These are phyloP conservation scores for Neurospora sublineolata DNA, from an alignment of 495 filamentous ascomycete genomes.

Conservation along the genomic window DNA sequence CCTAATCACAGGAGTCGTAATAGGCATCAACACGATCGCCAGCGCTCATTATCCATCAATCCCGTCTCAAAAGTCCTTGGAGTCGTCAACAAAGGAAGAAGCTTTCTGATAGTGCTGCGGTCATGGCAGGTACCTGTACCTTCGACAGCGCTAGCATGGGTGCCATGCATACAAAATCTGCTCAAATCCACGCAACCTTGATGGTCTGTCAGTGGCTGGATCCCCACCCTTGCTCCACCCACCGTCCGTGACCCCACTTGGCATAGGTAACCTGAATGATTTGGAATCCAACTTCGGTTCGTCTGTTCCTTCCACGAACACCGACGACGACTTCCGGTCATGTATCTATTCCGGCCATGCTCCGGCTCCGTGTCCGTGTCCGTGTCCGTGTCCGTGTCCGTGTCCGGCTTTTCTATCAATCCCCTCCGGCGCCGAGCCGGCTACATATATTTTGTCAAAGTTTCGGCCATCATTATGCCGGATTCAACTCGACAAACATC, in stretches of 20 bases:
- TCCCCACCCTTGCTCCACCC: neutral
- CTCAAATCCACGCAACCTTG: constrained; percentile 19
- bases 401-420: neutral
- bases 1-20: neutral
- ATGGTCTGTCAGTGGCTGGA: neutral
- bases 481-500: neutral
- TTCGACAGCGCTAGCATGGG: neutral
- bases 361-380: neutral
- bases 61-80: neutral
- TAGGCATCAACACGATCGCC: neutral
- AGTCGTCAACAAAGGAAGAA: neutral
- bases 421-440: neutral
- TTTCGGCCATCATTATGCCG: neutral
- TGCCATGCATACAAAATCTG: constrained; percentile 13
- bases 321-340: neutral
- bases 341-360: neutral
- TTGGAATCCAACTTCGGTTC: neutral
- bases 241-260: neutral
- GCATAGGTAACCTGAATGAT: neutral
- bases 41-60: neutral
- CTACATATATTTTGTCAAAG: neutral
- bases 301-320: neutral
- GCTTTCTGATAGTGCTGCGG: neutral
- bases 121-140: constrained; percentile 9
- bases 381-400: neutral